Conservation (phyloP, 805 yeast genomes). For the Candida mattraensis region DNA sequence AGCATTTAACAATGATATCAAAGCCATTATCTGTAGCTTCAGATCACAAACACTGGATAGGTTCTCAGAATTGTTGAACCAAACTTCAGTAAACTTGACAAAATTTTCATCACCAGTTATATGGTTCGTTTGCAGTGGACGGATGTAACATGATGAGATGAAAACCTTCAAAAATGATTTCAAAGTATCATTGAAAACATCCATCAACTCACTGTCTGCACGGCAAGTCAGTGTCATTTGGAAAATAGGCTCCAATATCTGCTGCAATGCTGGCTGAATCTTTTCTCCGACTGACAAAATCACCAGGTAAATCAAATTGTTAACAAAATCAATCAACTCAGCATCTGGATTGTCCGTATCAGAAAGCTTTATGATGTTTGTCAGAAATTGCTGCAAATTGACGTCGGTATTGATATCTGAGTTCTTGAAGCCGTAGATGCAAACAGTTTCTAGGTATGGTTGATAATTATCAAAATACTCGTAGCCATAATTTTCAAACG, state of each 20-base stretch:
- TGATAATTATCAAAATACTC: slow-evolving; percentile 50
- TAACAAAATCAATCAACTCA: slow-evolving; percentile 25
- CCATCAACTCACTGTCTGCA: slow-evolving; percentile 16
- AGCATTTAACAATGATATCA: slow-evolving; percentile 40
- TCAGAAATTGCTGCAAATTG: slow-evolving; percentile 24
- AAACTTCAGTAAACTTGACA: slow-evolving; percentile 41
- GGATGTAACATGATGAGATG: slow-evolving; percentile 40
- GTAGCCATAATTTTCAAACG: slow-evolving; percentile 52
- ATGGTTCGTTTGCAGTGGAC: slow-evolving; percentile 38
- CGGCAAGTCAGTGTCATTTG: slow-evolving; percentile 35
- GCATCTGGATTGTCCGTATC: slow-evolving; percentile 17
- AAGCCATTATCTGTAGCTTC: slow-evolving; percentile 50
- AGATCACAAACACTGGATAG: slow-evolving; percentile 56
- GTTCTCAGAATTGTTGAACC: slow-evolving; percentile 45
- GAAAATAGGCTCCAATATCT: slow-evolving; percentile 17
- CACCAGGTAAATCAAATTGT: slow-evolving; percentile 13
- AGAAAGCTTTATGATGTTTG: slow-evolving; percentile 21
- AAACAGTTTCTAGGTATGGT: slow-evolving; percentile 49
- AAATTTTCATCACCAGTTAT: slow-evolving; percentile 40
- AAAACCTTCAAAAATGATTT: slow-evolving; percentile 40
- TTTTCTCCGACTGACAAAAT: slow-evolving; percentile 18
- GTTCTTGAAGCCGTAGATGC: slow-evolving; percentile 43
- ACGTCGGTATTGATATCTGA: slow-evolving; percentile 17
- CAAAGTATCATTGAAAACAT: slow-evolving; percentile 17
- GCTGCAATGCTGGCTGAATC: slow-evolving; percentile 19